Conservation (phyloP, 2,329 filamentous ascomycete genomes). For the Colletotrichum incanum region DNA sequence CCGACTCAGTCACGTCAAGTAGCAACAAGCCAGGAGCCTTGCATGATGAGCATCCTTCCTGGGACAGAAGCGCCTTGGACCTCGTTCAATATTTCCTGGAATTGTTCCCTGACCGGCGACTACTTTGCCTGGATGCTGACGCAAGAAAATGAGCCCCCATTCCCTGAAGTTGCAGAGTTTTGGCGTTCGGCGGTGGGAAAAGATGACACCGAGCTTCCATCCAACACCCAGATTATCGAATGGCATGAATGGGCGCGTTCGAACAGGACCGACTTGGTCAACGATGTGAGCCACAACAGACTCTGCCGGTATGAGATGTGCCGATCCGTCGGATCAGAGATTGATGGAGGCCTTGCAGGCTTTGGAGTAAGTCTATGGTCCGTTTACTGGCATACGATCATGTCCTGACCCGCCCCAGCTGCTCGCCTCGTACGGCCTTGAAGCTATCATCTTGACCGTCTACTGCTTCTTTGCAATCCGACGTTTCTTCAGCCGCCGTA, state of each 20-base stretch:
- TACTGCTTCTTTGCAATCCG: conserved; percentile 22
- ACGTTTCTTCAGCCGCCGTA: background rate
- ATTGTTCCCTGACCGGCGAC: conserved; percentile 27
- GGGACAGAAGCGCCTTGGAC: conserved; percentile 21
- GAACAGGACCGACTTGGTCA: conserved; percentile 3
- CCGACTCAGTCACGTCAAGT: background rate
- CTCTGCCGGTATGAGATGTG: conserved; percentile 25
- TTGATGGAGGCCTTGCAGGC: conserved; percentile 27
- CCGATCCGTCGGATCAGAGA: conserved; percentile 19
- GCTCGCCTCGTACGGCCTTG: conserved; percentile 24
- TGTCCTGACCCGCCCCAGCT: conserved; percentile 10
- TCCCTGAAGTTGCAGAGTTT: conserved; percentile 26
- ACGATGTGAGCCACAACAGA: background rate
- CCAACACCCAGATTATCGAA: conserved; percentile 16
- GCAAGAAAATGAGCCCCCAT: conserved; percentile 15
- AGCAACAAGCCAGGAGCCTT: no score
- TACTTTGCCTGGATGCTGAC: conserved; percentile 38
- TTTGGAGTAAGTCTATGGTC: background rate
- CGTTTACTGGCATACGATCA: background rate
- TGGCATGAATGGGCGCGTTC: conserved; percentile 39
- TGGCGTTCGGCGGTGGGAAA: conserved; percentile 24
- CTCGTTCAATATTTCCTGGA: conserved; percentile 11
- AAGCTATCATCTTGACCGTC: conserved; percentile 18
- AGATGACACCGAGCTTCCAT: background rate
- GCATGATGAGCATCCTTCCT: conserved; percentile 9